A percentile compares a stretch with the other conserved stretches of the same genome.
These are phyloP conservation scores for Cunninghamia lanceolata DNA, from an alignment of 75 land plant species.

Conservation along the genomic window DNA sequence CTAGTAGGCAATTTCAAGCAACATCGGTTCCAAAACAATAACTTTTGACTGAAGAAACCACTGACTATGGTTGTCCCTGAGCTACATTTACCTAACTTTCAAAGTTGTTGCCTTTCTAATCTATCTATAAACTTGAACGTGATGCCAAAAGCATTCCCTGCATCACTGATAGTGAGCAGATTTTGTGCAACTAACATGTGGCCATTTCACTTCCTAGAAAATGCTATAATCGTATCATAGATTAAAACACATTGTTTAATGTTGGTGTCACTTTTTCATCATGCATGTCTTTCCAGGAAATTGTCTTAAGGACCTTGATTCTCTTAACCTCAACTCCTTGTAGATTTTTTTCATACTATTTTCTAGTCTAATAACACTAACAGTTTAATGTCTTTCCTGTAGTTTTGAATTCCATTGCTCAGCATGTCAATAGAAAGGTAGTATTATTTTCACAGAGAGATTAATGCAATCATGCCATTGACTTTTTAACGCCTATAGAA, in stretches of 20 bases:
- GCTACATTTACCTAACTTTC: no score
- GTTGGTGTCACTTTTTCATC: background rate
- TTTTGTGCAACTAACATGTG: background rate
- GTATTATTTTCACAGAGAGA: no score
- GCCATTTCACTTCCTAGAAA: background rate
- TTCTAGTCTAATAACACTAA: background rate
- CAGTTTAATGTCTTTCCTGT: no score
- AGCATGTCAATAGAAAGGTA: background rate
- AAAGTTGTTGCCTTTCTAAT: no score
- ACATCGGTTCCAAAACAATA: background rate
- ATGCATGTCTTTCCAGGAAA: background rate
- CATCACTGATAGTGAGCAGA: background rate
- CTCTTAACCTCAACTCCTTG: background rate
- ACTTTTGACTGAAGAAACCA: background rate
- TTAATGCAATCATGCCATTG: no score
- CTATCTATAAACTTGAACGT: background rate
- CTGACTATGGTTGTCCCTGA: background rate
- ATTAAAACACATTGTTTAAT: background rate
- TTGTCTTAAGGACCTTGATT: background rate
- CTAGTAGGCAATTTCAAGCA: background rate
- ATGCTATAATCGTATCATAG: background rate
- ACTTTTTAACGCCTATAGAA: background rate
- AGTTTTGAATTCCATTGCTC: background rate
- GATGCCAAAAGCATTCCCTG: background rate
- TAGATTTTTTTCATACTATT: background rate